A percentile compares a stretch with the other conserved stretches of the same genome.
Evolutionary conservation across 2,329 filamentous ascomycete genomes (phyloP).

Genomic region (Diatrype stigma): DNA sequence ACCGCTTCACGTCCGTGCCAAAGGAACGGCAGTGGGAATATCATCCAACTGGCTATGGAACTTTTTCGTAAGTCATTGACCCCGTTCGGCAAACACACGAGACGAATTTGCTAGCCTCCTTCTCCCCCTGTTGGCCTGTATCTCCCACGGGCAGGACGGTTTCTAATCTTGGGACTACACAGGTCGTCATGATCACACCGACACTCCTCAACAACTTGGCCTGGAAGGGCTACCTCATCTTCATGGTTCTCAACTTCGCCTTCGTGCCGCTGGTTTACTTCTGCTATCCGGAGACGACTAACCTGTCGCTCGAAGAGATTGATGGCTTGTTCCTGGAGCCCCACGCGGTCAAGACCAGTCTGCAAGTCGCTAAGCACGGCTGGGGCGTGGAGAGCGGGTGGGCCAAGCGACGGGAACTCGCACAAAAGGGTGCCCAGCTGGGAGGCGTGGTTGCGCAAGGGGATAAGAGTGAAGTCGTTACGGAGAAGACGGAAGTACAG

Average conservation of each 20-base stretch:
- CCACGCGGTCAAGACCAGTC: constrained; percentile 1
- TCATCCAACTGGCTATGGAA: constrained; percentile 34
- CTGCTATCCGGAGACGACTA: constrained; percentile 50
- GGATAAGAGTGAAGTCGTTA: too few relatives aligned
- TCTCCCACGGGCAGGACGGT: constrained; percentile 20
- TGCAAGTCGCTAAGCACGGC: constrained; percentile 1
- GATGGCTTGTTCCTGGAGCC: constrained; percentile 39
- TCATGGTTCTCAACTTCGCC: constrained; percentile 42
- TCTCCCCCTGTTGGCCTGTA: too few relatives aligned
- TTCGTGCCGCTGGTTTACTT: constrained; percentile 40
- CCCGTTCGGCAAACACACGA: too few relatives aligned
- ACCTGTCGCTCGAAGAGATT: constrained; percentile 47
- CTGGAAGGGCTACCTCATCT: constrained; percentile 51
- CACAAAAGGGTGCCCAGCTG: not conserved
- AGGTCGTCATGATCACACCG: constrained; percentile 38
- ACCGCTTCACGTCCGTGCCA: constrained; percentile 27
- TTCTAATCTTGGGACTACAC: not conserved
- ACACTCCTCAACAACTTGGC: constrained; percentile 41
- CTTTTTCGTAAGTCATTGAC: constrained; percentile 20
- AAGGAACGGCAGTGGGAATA: constrained; percentile 30
- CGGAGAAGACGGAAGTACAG: too few relatives aligned
- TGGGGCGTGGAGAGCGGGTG: not conserved
- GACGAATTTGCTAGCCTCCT: too few relatives aligned
- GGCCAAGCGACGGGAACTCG: not conserved
- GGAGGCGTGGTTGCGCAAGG: too few relatives aligned